phyloP scores from a whole-genome alignment of 176 grass and related monocot species.

The Aegilops sharonensis region DNA sequence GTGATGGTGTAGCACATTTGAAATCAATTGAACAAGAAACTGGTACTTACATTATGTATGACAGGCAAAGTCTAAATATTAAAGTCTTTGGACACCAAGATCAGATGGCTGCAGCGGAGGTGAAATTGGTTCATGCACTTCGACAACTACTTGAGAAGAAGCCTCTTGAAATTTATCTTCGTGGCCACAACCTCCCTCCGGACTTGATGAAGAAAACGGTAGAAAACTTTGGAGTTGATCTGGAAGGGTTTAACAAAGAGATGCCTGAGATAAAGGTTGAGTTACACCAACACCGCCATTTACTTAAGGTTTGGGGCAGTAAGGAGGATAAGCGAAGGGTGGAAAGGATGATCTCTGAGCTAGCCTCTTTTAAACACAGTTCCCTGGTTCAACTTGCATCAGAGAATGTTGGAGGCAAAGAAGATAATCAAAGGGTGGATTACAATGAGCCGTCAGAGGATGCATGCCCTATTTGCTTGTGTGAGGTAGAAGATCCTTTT shows the following conservation, averaged over 20 bases:
- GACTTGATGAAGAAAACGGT: constrained; percentile 85
- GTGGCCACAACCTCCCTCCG: constrained; percentile 52
- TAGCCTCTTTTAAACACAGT: constrained; percentile 33
- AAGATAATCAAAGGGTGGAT: constrained; percentile 5
- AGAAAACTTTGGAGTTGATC: constrained; percentile 65
- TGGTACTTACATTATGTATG: constrained; percentile 70
- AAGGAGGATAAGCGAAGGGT: constrained; percentile 65
- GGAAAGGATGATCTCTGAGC: constrained; percentile 57
- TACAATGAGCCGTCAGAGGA: constrained; percentile 19
- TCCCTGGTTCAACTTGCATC: constrained; percentile 20
- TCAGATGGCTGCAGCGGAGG: constrained; percentile 55
- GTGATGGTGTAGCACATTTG: constrained; percentile 61
- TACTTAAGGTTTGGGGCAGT: constrained; percentile 66
- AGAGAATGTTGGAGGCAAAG: constrained; percentile 28
- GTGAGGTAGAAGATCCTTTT: constrained; percentile 85
- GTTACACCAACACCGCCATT: constrained; percentile 57
- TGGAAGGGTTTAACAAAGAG: constrained; percentile 67
- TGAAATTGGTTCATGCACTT: constrained; percentile 65
- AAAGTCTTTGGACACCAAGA: constrained; percentile 63
- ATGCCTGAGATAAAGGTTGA: constrained; percentile 46
- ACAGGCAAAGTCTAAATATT: constrained; percentile 68
- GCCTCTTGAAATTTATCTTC: constrained; percentile 56
- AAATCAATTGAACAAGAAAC: constrained; percentile 71
- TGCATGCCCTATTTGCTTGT: constrained; percentile 81
- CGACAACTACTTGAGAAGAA: constrained; percentile 54